Evolutionary conservation across 306 rosid genomes (phyloP).

Genomic region (Quercus parvula): DNA sequence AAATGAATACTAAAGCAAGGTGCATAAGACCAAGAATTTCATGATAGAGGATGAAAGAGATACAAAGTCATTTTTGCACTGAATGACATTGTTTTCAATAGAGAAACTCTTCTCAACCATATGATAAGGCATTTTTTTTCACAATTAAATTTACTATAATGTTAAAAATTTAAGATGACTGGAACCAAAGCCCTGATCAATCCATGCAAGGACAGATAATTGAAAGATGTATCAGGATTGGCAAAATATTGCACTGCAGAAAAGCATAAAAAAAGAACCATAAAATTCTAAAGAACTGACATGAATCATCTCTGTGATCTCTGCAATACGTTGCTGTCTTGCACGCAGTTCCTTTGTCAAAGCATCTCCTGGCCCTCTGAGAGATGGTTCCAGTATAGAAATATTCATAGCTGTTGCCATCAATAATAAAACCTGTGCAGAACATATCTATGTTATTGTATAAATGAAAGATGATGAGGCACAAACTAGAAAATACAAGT

Average conservation of each 20-base stretch:
- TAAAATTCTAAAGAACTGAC: conserved; percentile 47
- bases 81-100: neutral
- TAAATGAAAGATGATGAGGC: neutral
- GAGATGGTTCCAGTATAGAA: conserved; percentile 32
- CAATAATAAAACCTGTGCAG: conserved; percentile 75
- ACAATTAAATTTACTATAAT: neutral
- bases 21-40: neutral
- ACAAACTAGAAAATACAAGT: neutral
- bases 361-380: conserved; percentile 35
- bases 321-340: conserved; percentile 87
- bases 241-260: conserved; percentile 16
- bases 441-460: conserved; percentile 12
- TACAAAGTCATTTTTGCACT: neutral
- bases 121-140: neutral
- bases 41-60: neutral
- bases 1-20: too few relatives aligned
- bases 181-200: conserved; percentile 6
- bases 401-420: conserved; percentile 80
- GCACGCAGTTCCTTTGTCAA: conserved; percentile 59
- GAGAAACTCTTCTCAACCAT: neutral
- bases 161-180: neutral
- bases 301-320: conserved; percentile 98
- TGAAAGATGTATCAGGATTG: neutral
- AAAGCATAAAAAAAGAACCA: conserved; percentile 7
- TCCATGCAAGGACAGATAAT: conserved; percentile 1